These are phyloP conservation scores for Thalassiosira ordinaria DNA, from an alignment of 352 stramenopile species.

Conservation along the genomic window DNA sequence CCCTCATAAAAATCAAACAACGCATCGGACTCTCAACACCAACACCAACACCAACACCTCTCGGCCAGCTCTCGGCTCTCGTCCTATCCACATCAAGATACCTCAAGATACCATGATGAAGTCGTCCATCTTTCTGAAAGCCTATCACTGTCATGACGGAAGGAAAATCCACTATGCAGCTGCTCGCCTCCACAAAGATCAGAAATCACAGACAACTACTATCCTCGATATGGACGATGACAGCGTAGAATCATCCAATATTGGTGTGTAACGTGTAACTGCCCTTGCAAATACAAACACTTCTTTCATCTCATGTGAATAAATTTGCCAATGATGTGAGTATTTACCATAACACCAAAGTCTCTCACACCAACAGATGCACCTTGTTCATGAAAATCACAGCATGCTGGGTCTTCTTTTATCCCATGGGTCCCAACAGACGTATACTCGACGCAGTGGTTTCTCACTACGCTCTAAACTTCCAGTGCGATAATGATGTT, in stretches of 20 bases:
- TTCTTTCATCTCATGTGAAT: too few species aligned
- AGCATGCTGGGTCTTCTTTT: slow-evolving; percentile 56
- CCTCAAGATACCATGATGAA: background rate
- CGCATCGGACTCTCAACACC: too few species aligned
- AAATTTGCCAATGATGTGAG: too few species aligned
- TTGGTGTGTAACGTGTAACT: too few species aligned
- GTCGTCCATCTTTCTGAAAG: slow-evolving; percentile 27
- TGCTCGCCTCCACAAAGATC: slow-evolving; percentile 26
- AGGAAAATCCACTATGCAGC: slow-evolving; percentile 44
- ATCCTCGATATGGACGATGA: slow-evolving; percentile 9
- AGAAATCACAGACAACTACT: background rate
- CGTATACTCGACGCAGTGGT: slow-evolving; percentile 41
- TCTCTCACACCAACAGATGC: too few species aligned
- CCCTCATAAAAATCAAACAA: too few species aligned
- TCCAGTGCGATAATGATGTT: slow-evolving; percentile 34
- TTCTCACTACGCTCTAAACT: slow-evolving; percentile 36
- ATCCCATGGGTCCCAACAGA: slow-evolving; percentile 42
- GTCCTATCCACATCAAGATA: too few species aligned
- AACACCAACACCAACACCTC: too few species aligned
- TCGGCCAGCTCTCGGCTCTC: too few species aligned
- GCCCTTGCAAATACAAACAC: too few species aligned
- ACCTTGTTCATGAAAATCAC: too few species aligned
- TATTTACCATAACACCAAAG: too few species aligned
- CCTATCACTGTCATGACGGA: slow-evolving; percentile 29
- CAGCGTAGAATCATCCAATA: background rate